Base-by-base conservation (phyloP, 805 yeast genomes). In the Myxozyma vanderwaltii region DNA sequence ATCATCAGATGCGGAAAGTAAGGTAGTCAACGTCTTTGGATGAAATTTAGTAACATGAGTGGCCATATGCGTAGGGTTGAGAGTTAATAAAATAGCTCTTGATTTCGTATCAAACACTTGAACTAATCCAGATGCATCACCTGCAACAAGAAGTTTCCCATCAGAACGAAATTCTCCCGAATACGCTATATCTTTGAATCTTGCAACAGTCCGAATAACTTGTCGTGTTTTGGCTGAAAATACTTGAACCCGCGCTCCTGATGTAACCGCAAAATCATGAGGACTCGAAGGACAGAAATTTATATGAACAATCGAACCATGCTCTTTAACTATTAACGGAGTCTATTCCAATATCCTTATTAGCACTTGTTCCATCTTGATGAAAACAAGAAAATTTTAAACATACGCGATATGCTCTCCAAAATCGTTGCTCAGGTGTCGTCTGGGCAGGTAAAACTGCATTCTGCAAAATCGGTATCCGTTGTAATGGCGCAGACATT, bases 11-110 rank as follows among this genome's bases (percentile, higher is more conserved):
- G 96, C 96, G 4, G 96, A 88, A 27, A 90, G 78, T 54, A 94
- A 73, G 60, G 87, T 86, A 54, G 92, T 87, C 31, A 85, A 83
- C 27, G 84, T 77, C 1, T 85, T 77, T 13, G 94, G 89, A 71
- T 91, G 96, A 74, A 94, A 94, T 72, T 89, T 89, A 2, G 97
- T 91, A 19, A 92, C 96, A 71, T 89, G 97, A 0, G 95, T 87
- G 13, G 98, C 92, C 72, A 89, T 91, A 3, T 86, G 75, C 0
- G 95, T 85, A 4, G 97, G 96, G 56, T 84, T 82, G 51, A 94
- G 78, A 23, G 94, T 84, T 38, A 92, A 88, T 57, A 92, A 77
- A 23, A 91, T 77, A 23, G 89, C 84, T 67, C 96, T 79, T 44
- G 96, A 91, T 56, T 81, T 78, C 33, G 96, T 85, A 72, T 94